Base-by-base conservation (phyloP, 2,329 filamentous ascomycete genomes). In the Metarhizium sp. region DNA sequence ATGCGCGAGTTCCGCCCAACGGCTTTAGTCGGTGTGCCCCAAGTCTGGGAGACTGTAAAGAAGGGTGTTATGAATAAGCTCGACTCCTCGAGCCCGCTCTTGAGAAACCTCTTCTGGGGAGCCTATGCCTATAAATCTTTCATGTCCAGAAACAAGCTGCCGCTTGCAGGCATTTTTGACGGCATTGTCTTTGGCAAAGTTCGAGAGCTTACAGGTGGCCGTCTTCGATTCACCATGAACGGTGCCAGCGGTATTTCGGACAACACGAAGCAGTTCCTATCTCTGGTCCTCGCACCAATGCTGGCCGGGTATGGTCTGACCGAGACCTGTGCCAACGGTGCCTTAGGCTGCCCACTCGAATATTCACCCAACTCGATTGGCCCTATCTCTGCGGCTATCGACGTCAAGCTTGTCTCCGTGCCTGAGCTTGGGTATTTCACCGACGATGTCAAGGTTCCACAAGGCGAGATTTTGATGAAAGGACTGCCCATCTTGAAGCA, bases 1-100 rank as follows among this genome's bases (percentile, higher is more conserved):
- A 96, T 99, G 73, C 87, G 88, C 58, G 92, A 96, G 67, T 87
- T 97, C 68, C 82, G 81, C 63, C 94, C 94, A 1, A 95, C 91
- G 2, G 81, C 96, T 67, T 81, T 99, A 68, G 88, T 96, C 43
- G 94, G 94, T 69, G 94, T 99, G 3, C 94, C 94, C 2, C 92
- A 95, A 57, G 87, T 99, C 36, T 99, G 92, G 92, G 94, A 99
- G 74, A 92, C 90, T 1, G 87, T 99, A 65, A 92, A 91, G 78
- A 99, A 99, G 78, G 94, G 94, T 54, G 88, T 99, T 64, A 77
- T 92, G 60, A 74, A 77, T 64, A 90, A 91, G 71, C 85, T 97
- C 58, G 86, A 88, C 67, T 75, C 80, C 56, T 81, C 87, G 59
- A 85, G 85, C 64, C 71, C 79, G n/a, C 56, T 97, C 46, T 79